Percentiles rank a stretch among this genome's conserved stretches.
Evolutionary conservation across 345 rosid species (phyloP).

Genomic region (Combretum micranthum): DNA sequence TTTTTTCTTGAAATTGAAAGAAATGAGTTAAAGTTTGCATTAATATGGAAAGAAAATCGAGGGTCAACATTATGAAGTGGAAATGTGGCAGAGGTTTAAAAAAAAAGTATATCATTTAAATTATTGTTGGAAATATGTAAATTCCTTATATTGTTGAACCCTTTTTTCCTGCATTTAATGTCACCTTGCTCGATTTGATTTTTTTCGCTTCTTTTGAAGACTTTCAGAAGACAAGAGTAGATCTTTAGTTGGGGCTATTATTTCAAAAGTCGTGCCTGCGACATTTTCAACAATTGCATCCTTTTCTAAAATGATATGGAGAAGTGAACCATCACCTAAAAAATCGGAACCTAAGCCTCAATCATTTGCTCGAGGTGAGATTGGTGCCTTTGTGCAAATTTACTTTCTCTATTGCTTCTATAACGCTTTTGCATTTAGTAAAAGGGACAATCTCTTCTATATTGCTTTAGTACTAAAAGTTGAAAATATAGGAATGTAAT

Average conservation of each 20-base stretch:
- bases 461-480: no score
- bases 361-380: constrained; percentile 78
- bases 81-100: no score
- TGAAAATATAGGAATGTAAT: no score
- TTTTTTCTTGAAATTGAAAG: no score
- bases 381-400: neutral
- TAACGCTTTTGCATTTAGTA: neutral
- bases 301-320: constrained; percentile 86
- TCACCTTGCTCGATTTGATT: constrained; percentile 7
- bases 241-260: constrained; percentile 84
- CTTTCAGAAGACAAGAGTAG: constrained; percentile 87
- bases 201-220: constrained; percentile 29
- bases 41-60: no score
- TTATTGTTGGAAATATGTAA: no score
- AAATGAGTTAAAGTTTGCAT: no score
- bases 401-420: neutral
- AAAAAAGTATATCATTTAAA: no score
- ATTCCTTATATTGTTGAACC: constrained; percentile 1
- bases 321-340: constrained; percentile 53
- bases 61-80: no score
- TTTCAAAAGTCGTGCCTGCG: constrained; percentile 92
- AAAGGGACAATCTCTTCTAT: no score
- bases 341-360: constrained; percentile 68
- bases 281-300: constrained; percentile 90
- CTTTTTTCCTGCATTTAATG: neutral